Base-by-base conservation (phyloP, 441 rosid species). In the Corymbia citriodora region DNA sequence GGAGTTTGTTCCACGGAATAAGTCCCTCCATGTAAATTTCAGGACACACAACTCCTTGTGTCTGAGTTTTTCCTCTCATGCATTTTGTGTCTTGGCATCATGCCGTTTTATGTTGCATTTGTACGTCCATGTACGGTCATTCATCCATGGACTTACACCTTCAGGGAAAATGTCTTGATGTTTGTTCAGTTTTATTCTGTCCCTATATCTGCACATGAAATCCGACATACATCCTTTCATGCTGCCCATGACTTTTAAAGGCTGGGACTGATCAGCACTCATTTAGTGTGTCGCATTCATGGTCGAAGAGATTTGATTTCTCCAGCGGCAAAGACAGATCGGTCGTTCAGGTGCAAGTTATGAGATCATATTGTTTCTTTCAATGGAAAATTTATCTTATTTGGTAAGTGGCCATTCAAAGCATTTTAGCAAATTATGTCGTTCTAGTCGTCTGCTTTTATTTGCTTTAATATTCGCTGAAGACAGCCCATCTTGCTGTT, bases 291-390 rank as follows among this genome's bases (percentile, higher is more conserved):
- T 74, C 8, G 1, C 40, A 36, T 36, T 36, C 40, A 36, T 12
- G n/a, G 6, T 29, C 12, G 45, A 74, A 74, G 83, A 74, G 25
- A 21, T 74, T 74, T 74, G 48, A 9, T 74, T 74, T 74, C 29
- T 74, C 50, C 23, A 9, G 49, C 0, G 1, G 83, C 83, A 19
- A 74, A 36, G 48, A 72, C 81, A 72, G 48, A 70, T 70, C 14
- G 0, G 25, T 18, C 23, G 1, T 36, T 72, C 9, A 0, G 16
- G 49, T 2, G 1, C 49, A 36, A 36, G 4, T 72, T 72, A 72
- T 36, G 82, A 36, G 49, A 72, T 72, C 40, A 6, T 72, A 10
- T 72, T 72, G 25, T 2, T 36, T 72, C 40, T 36, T 36, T 36
- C 40, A 36, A 36, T 36, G 40, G 40, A 36, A 36, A 36, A 36